Evolutionary conservation across 805 yeast species (phyloP), one percentile per base, ranked within the genome.

Genomic region (Ogataea kodamae): DNA sequence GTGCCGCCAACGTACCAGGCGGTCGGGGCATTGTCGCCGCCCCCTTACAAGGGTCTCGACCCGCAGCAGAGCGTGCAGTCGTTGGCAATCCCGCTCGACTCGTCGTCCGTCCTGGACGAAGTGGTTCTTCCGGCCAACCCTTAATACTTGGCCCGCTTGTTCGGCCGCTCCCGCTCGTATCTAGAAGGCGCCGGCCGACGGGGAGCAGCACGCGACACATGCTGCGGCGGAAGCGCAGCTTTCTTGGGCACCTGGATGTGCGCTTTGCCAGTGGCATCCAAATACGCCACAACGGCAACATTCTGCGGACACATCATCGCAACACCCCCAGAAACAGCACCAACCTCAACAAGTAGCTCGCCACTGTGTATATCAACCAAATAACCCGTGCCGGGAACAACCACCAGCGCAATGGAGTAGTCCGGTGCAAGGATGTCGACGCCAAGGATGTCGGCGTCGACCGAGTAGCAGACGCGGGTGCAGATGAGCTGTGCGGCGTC

Each of bases 1-100:
- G 97, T 94, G 11, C 99, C 99, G 2, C 99, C 99, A 1, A 83
- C 88, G 13, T 92, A 92, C 52, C 86, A 77, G 34, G 90, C 87
- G 46, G 88, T 92, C 13, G 68, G 77, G 18, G 77, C 94, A 0
- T 67, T 86, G 25, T 77, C 89, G 14, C 98, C 98, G 0, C 98
- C 98, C 2, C 76, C 78, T 3, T 90, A 92, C 57, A 69, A 62
- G 27, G 52, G 50, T 25, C 53, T 64, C 8, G 47, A 58, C 9
- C 42, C 42, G 19, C 37, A 50, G 0, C 53, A 57, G 10, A 20
- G 40, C 4, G 22, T 44, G 9, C 33, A 42, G 10, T 45, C 51
- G 4, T 31, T 49, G 17, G 57, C 49, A 14, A 43, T 54, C 20
- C 51, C 51, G 2, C 31, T 55, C 25, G 49, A 42, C 21, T 24